These are phyloP conservation scores for Pleurostoma richardsiae DNA, from an alignment of 2,329 filamentous ascomycete genomes.

Conservation along the genomic window DNA sequence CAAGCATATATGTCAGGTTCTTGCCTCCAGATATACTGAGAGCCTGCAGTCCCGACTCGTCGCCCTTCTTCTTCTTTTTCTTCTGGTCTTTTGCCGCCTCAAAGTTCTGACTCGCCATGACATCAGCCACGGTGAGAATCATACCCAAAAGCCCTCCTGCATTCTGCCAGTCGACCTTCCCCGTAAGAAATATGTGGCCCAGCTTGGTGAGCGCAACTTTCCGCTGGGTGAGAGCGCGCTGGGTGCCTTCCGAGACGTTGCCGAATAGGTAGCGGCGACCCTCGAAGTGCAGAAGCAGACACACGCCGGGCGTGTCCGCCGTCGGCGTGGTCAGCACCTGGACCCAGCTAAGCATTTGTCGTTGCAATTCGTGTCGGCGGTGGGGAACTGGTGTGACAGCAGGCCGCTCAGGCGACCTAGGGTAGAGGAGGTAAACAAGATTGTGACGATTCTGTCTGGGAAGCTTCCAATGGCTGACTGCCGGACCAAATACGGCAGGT, in stretches of 20 bases:
- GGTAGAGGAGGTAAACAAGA: no score
- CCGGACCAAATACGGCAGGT: no score
- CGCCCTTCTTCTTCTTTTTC: constrained; percentile 32
- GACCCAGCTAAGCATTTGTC: constrained; percentile 64
- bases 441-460: no score
- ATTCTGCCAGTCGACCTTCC: constrained; percentile 68
- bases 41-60: constrained; percentile 19
- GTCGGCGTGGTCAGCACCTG: constrained; percentile 80
- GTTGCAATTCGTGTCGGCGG: no score
- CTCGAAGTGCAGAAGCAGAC: constrained; percentile 74
- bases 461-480: no score
- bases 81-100: constrained; percentile 31
- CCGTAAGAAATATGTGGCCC: constrained; percentile 78
- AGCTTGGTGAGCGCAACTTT: constrained; percentile 61
- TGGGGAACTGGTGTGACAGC: no score
- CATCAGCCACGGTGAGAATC: constrained; percentile 77
- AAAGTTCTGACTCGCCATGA: constrained; percentile 42
- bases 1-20: constrained; percentile 76
- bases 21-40: constrained; percentile 72
- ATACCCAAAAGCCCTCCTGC: constrained; percentile 80
- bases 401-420: no score
- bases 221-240: constrained; percentile 68
- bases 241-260: constrained; percentile 75
- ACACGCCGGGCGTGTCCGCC: constrained; percentile 79
- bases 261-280: constrained; percentile 82